These are phyloP conservation scores for Scutellaria galericulata DNA, from an alignment of 257 asterid genomes.

Conservation along the genomic window DNA sequence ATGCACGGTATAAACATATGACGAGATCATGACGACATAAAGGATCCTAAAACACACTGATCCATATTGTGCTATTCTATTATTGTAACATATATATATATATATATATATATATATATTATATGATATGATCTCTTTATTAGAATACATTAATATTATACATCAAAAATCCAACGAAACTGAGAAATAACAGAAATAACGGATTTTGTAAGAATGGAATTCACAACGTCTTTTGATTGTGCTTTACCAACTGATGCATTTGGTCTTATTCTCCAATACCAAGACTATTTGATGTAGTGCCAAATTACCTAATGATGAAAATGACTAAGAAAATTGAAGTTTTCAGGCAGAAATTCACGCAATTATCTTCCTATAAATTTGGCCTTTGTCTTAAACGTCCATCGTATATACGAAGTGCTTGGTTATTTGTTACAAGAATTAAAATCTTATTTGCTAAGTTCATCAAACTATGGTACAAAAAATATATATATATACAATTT, in stretches of 20 bases:
- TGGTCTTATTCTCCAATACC: not conserved
- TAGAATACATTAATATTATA: no score
- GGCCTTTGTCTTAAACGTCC: not conserved
- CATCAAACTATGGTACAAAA: conserved; percentile 10
- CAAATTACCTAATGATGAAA: conserved; percentile 35
- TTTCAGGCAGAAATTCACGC: not conserved
- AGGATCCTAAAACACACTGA: no score
- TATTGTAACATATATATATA: no score
- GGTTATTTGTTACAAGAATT: not conserved
- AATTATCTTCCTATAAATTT: conserved; percentile 34
- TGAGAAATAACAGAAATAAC: not conserved
- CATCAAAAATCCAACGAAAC: conserved; percentile 17
- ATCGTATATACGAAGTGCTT: not conserved
- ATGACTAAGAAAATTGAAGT: conserved; percentile 24
- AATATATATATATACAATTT: not conserved
- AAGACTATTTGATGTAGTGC: conserved; percentile 3
- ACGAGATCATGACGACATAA: no score
- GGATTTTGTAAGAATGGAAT: conserved; percentile 20
- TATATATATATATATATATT: no score
- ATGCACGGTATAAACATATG: no score
- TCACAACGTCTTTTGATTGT: conserved; percentile 23
- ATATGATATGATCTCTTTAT: no score
- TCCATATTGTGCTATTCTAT: no score
- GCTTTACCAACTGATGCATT: conserved; percentile 22
- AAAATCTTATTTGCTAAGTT: not conserved